Evolutionary conservation across 2,329 filamentous ascomycete species (phyloP), one percentile per base, ranked within the genome.

Genomic region (Epicoccum nigrum): DNA sequence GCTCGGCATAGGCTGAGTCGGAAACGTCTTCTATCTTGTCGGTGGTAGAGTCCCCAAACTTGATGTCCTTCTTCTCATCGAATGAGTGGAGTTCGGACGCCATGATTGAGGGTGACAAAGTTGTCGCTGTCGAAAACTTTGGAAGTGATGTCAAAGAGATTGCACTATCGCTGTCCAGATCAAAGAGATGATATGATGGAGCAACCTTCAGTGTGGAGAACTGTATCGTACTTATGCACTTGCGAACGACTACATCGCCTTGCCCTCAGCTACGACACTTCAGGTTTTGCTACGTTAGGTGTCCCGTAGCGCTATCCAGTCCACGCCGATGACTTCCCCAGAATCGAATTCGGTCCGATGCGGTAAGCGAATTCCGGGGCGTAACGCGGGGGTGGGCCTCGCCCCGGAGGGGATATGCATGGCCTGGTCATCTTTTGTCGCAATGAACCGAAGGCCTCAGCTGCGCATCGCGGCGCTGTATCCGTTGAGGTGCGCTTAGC

Each of bases 11-110:
- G 31, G 58, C 56, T n/a, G 49, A 43, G 25, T 46, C 54, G 16
- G 58, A 49, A 37, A 64, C 45, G 15, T 65, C 58, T 31, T 68
- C 65, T 37, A 68, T 64, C 49, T 43, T 52, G 38, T 63, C 56
- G 20, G 59, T 39, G 17, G 46, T 47, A n/a, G 45, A 46, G 23
- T 45, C 43, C 20, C 56, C 39, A 40, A 58, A 54, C 47, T 65
- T 58, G 45, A 55, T 15, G 33, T 64, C 58, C 53, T 65, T 52
- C 38, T 52, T 45, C 12, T 46, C 42, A n/a, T 45, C 40, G 20
- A 51, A 7, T 3, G 42, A 46, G 19, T 27, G 7, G 23, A 23
- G 30, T 9, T 59, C 52, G 20, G 17, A 53, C 28, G 28, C 45
- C 50, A 48, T 47, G 20, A 12, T 19, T n/a, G 25, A 12, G 20